Evolutionary conservation across 2,329 filamentous ascomycete species (phyloP), one percentile per base, ranked within the genome.

Genomic region (Teratosphaeriaceae sp.): DNA sequence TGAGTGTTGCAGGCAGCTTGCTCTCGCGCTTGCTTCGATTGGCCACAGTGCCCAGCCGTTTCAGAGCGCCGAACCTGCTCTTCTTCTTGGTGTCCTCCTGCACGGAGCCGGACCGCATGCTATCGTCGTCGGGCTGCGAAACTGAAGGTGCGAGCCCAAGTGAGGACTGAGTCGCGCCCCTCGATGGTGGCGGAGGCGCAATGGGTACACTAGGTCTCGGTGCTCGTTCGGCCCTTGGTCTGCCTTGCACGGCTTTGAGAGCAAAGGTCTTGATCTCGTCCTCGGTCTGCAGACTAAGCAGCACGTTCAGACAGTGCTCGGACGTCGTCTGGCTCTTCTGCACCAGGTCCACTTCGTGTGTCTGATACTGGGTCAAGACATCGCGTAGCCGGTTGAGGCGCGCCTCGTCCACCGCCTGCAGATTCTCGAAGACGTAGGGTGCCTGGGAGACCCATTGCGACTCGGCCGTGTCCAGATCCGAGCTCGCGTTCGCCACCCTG

Each of bases 401-500:
- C 55, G 79, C 82, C 69, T 98, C 92, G 60, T 98, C 92, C 23
- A 94, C 72, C 5, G 86, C 84, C 63, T 98, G 92, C 20, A 98
- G 77, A 47, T 83, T 85, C 66, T 98, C 92, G 60, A 94, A 96
- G 47, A 96, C 84, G 65, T 87, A 97, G 1, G 92, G 92, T 12
- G 92, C 88, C 64, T 95, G 88, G 1, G 88, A 88, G 43, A 95
- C 83, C 92, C 92, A 98, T 61, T 94, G 85, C 52, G 83, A 77
- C 34, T 75, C 79, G n/a, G 88, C 84, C 47, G 80, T 80, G 50
- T 94, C 85, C 33, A 94, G 78, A 51, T 81, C 82, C 15, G 79
- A 72, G 9, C 79, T 75, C 11, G 88, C 88, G 49, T 75, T 76
- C 33, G 88, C 85, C 29, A 92, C 78, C 65, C 92, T 94, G 45